These are phyloP conservation scores for Coleophoma eucalyptorum DNA, from an alignment of 2,329 filamentous ascomycete species.

Conservation along the genomic window DNA sequence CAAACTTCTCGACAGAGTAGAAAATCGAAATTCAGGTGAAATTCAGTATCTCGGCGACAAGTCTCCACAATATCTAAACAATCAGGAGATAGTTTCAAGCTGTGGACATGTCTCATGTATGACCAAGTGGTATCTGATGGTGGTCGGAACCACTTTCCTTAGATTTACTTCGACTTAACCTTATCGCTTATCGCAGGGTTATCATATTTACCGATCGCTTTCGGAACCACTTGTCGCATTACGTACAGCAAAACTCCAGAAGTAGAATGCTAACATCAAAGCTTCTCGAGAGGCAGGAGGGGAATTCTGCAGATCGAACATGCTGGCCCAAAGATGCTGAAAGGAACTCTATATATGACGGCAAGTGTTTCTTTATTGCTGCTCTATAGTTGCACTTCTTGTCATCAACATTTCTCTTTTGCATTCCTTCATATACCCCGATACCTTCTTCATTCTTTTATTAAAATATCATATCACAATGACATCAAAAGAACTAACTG, in stretches of 20 bases:
- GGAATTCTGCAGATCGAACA: not conserved
- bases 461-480: too few relatives aligned
- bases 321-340: not conserved
- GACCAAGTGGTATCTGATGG: not conserved
- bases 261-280: not conserved
- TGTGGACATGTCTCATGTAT: not conserved
- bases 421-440: not conserved
- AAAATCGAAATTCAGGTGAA: not conserved
- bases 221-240: not conserved
- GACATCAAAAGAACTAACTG: slow-evolving; percentile 20
- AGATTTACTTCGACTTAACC: too few relatives aligned
- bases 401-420: too few relatives aligned
- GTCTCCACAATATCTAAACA: not conserved
- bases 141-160: not conserved
- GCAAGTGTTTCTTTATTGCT: too few relatives aligned
- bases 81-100: not conserved
- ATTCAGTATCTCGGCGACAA: not conserved
- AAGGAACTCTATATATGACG: not conserved
- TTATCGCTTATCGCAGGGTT: too few relatives aligned
- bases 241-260: not conserved
- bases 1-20: not conserved
- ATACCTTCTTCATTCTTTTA: too few relatives aligned
- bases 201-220: not conserved
- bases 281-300: too few relatives aligned
- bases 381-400: too few relatives aligned